These are phyloP conservation scores for Pestalotiopsis sp. DNA, from an alignment of 2,329 filamentous ascomycete genomes.

Conservation along the genomic window DNA sequence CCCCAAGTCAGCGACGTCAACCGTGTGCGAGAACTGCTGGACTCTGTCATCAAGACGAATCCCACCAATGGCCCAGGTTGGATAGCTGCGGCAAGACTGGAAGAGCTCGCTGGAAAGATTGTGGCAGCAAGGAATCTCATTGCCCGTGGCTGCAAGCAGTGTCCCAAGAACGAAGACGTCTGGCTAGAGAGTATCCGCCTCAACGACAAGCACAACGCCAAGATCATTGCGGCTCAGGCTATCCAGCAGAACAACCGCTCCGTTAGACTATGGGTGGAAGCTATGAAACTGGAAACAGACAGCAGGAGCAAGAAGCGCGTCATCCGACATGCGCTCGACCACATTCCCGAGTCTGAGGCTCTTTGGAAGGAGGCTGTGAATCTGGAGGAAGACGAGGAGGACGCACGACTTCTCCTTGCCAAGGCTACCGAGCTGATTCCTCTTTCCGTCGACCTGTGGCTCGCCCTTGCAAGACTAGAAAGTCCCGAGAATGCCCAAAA, in stretches of 20 bases:
- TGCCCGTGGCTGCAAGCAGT: slow-evolving; percentile 82
- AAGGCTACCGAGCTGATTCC: slow-evolving; percentile 97
- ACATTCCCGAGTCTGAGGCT: slow-evolving; percentile 90
- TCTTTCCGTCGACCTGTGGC: slow-evolving; percentile 90
- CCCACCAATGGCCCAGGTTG: slow-evolving; percentile 92
- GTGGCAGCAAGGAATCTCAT: slow-evolving; percentile 89
- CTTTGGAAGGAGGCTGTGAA: slow-evolving; percentile 99
- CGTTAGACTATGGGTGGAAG: slow-evolving; percentile 89
- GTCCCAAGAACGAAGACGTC: slow-evolving; percentile 89
- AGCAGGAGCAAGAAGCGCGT: slow-evolving; percentile 87
- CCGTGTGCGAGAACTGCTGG: slow-evolving; percentile 85
- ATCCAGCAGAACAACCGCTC: slow-evolving; percentile 90
- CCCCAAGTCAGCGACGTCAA: slow-evolving; percentile 93
- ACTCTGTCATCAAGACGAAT: slow-evolving; percentile 97
- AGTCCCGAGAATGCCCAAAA: slow-evolving; percentile 89
- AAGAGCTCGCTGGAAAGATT: slow-evolving; percentile 89
- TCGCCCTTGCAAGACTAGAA: slow-evolving; percentile 87
- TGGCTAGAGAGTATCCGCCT: slow-evolving; percentile 96
- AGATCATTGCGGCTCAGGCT: slow-evolving; percentile 90
- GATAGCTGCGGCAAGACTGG: slow-evolving; percentile 90
- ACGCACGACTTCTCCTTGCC: slow-evolving; percentile 84
- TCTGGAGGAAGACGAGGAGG: slow-evolving; percentile 83
- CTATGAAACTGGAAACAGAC: slow-evolving; percentile 88
- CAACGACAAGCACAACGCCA: slow-evolving; percentile 90
- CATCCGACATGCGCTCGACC: slow-evolving; percentile 84